These are phyloP conservation scores for Magnaporthiopsis incrustans DNA, from an alignment of 2,329 filamentous ascomycete species.

Conservation along the genomic window DNA sequence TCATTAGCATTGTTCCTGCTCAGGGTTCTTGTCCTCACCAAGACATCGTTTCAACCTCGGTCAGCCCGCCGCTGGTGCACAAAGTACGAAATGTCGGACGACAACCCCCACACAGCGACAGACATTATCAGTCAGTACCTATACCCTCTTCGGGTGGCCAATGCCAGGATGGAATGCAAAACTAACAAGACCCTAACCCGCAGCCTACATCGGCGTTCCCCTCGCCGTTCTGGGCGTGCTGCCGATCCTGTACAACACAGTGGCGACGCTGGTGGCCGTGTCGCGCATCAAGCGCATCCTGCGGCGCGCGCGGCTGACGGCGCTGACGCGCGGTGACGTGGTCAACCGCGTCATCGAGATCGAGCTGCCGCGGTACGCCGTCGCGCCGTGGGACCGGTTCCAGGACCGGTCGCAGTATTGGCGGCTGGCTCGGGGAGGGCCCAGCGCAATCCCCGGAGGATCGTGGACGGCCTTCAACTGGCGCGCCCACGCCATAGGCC, in stretches of 20 bases:
- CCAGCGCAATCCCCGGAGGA: conserved; percentile 49
- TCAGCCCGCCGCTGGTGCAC: no score
- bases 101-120: no score
- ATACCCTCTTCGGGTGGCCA: neutral
- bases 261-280: conserved; percentile 50
- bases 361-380: conserved; percentile 56
- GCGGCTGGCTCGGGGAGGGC: conserved; percentile 37
- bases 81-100: no score
- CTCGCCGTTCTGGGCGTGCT: conserved; percentile 36
- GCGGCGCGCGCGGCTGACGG: conserved; percentile 45
- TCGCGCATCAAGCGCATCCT: conserved; percentile 54
- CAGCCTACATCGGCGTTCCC: conserved; percentile 24
- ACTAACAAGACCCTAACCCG: conserved; percentile 24
- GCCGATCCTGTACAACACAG: conserved; percentile 59
- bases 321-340: conserved; percentile 53
- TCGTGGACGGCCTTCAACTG: conserved; percentile 60
- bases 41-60: no score
- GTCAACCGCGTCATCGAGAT: conserved; percentile 60
- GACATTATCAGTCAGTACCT: neutral
- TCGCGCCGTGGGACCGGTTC: conserved; percentile 51
- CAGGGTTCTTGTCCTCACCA: no score
- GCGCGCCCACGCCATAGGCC: conserved; percentile 53
- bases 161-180: conserved; percentile 7
- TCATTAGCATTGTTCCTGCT: no score
- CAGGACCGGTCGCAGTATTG: conserved; percentile 49